These are phyloP conservation scores for Zymoseptoria ardabiliae DNA, from an alignment of 2,329 filamentous ascomycete genomes.

Conservation along the genomic window DNA sequence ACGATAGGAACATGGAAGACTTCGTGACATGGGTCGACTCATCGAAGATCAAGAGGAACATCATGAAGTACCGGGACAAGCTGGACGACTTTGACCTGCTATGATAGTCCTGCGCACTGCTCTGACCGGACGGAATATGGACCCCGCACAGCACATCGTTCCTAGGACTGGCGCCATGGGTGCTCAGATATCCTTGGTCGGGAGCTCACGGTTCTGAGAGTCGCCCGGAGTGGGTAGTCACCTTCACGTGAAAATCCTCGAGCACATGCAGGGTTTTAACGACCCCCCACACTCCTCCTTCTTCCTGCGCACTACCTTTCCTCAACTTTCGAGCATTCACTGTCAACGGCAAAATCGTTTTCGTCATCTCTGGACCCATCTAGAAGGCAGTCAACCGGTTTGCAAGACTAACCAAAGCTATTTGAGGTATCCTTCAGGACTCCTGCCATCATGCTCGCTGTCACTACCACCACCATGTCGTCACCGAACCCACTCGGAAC, in stretches of 20 bases:
- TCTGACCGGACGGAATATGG: neutral
- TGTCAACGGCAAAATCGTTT: neutral
- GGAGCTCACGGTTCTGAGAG: neutral
- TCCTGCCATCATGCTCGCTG: neutral
- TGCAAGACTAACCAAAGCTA: neutral
- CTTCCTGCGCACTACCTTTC: slow-evolving; percentile 2
- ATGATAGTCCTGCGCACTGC: slow-evolving; percentile 36
- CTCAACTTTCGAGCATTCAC: neutral
- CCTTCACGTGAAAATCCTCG: slow-evolving; percentile 5
- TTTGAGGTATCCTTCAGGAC: neutral
- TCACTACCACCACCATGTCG: neutral
- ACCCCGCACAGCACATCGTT: neutral
- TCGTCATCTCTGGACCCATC: neutral
- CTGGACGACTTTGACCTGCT: slow-evolving; percentile 92
- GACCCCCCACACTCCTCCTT: slow-evolving; percentile 8
- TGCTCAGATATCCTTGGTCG: neutral
- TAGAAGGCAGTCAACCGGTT: neutral
- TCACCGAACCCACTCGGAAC: neutral
- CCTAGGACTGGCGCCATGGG: neutral
- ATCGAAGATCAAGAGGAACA: slow-evolving; percentile 94
- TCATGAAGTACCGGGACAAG: slow-evolving; percentile 90
- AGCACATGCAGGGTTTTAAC: slow-evolving; percentile 7
- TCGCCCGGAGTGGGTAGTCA: neutral
- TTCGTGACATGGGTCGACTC: slow-evolving; percentile 95
- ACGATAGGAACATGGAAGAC: slow-evolving; percentile 71